Conservation (phyloP, 768 basidiomycete genomes). For the Strobilomyces confusus region DNA sequence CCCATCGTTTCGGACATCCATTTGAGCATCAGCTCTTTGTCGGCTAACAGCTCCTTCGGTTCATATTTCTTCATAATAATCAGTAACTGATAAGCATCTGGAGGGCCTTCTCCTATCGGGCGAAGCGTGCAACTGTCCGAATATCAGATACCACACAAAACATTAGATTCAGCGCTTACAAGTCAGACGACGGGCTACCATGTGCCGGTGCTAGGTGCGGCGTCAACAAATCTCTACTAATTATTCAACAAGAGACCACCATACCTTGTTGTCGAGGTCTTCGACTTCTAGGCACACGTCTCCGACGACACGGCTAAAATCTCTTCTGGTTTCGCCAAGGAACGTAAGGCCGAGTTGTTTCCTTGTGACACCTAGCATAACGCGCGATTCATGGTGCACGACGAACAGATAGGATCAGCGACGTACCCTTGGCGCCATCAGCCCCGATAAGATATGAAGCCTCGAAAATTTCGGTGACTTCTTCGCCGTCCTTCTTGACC, state of each 20-base stretch:
- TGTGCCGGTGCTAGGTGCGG: constrained; percentile 21
- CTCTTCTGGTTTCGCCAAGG: constrained; percentile 35
- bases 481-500: too few relatives aligned
- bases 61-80: constrained; percentile 6
- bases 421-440: too few relatives aligned
- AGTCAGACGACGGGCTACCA: constrained; percentile 1
- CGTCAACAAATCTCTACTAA: not conserved
- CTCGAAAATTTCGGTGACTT: too few relatives aligned
- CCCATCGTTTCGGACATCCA: constrained; percentile 27
- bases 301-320: constrained; percentile 28
- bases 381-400: too few relatives aligned
- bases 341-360: constrained; percentile 41
- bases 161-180: not conserved
- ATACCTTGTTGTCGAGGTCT: constrained; percentile 25
- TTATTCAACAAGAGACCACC: not conserved
- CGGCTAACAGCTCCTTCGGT: constrained; percentile 11
- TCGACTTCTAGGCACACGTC: constrained; percentile 34
- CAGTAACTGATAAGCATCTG: constrained; percentile 20
- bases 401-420: too few relatives aligned
- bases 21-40: constrained; percentile 27
- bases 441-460: too few relatives aligned
- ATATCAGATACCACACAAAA: not conserved
- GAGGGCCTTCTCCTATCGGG: constrained; percentile 15
- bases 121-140: constrained; percentile 6
- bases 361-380: constrained; percentile 30